Evolutionary conservation across 306 rosid genomes (phyloP).

Genomic region (Cicer bijugum): DNA sequence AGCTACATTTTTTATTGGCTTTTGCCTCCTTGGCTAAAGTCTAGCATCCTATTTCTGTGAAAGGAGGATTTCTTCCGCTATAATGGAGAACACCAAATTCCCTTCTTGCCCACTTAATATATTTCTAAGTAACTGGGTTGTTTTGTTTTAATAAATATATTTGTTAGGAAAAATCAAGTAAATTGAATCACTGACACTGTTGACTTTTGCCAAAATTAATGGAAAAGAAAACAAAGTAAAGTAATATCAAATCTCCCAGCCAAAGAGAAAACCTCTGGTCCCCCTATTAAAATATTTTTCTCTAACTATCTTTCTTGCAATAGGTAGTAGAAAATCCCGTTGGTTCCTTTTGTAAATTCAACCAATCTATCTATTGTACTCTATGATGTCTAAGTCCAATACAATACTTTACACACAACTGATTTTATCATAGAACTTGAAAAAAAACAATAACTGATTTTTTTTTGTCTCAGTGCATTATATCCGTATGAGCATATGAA

Average conservation of each 20-base stretch:
- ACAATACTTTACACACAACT: not conserved
- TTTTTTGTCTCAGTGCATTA: not conserved
- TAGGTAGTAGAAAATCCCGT: not conserved
- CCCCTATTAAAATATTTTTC: not conserved
- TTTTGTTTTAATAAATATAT: slow-evolving; percentile 23
- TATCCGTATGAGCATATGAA: not conserved
- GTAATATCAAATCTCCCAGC: not conserved
- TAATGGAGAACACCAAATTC: not conserved
- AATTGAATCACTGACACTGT: not conserved
- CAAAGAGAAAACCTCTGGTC: slow-evolving; percentile 8
- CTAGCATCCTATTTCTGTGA: slow-evolving; percentile 17
- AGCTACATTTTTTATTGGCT: slow-evolving; percentile 16
- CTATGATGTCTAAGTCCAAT: not conserved
- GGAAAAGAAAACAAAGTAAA: not conserved
- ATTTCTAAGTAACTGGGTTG: not conserved
- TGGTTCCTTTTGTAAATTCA: not conserved
- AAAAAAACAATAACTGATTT: not conserved
- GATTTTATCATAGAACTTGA: not conserved
- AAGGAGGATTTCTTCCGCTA: slow-evolving; percentile 17
- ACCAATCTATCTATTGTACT: not conserved
- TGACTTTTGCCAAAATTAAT: not conserved
- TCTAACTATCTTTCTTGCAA: not conserved
- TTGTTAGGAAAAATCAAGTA: not conserved
- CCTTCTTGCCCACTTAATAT: slow-evolving; percentile 1
- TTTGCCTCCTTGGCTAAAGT: slow-evolving; percentile 20